Conservation (phyloP, 2,329 filamentous ascomycete genomes). For the Chaetomium sp. region DNA sequence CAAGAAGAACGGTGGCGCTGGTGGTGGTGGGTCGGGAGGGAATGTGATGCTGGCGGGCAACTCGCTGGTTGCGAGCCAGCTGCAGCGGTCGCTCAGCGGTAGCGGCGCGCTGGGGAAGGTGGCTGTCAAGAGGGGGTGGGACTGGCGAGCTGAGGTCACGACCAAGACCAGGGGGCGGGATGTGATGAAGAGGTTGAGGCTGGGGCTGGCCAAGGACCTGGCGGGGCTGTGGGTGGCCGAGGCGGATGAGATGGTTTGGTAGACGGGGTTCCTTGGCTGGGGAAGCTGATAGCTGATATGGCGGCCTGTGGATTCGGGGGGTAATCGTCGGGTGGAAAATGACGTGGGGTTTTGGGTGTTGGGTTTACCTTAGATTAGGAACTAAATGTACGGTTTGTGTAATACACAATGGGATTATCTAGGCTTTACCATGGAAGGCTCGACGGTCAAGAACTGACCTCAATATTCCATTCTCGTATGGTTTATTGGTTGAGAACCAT, state of each 20-base stretch:
- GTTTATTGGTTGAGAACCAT: background rate
- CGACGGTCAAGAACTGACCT: background rate
- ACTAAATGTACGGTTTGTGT: conserved; percentile 2
- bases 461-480: background rate
- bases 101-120: conserved; percentile 47
- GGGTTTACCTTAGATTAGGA: conserved; percentile 1
- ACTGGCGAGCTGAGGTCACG: conserved; percentile 64
- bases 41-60: conserved; percentile 73
- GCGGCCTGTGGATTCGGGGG: background rate
- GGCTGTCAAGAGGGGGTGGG: conserved; percentile 80
- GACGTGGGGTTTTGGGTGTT: background rate
- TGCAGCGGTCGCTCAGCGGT: conserved; percentile 61
- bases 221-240: conserved; percentile 69
- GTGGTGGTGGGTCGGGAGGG: conserved; percentile 41
- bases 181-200: conserved; percentile 70
- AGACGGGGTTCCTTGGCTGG: background rate
- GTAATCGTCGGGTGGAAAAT: background rate
- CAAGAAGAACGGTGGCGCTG: conserved; percentile 51
- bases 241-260: conserved; percentile 50
- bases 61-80: conserved; percentile 66
- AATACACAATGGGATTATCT: background rate
- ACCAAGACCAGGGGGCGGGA: conserved; percentile 65
- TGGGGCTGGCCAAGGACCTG: conserved; percentile 74
- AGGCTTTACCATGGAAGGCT: too few species aligned
- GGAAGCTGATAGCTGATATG: background rate